Evolutionary conservation across 306 rosid genomes (phyloP).

Genomic region (Urtica urens): DNA sequence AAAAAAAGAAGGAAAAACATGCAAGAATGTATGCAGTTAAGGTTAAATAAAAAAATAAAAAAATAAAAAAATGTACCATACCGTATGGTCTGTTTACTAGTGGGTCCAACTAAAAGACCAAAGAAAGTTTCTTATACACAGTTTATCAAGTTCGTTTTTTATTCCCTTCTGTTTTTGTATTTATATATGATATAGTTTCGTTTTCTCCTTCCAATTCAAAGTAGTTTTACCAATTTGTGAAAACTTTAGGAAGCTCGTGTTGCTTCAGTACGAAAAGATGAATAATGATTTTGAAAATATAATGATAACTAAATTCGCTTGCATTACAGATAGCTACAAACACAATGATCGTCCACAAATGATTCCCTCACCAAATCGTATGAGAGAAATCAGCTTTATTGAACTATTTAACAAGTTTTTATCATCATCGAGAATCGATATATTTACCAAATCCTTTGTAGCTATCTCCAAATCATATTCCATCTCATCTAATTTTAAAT

Average conservation of each 20-base stretch:
- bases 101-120: too few relatives aligned
- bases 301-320: background rate
- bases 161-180: too few relatives aligned
- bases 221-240: background rate
- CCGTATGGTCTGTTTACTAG: too few relatives aligned
- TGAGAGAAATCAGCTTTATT: too few relatives aligned
- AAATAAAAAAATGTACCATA: background rate
- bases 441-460: background rate
- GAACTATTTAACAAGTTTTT: too few relatives aligned
- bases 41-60: background rate
- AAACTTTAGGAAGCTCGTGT: background rate
- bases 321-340: slow-evolving; percentile 1
- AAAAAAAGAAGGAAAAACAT: background rate
- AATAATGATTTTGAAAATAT: background rate
- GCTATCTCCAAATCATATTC: background rate
- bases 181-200: too few relatives aligned
- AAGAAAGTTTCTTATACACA: background rate
- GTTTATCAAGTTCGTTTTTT: background rate
- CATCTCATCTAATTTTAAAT: background rate
- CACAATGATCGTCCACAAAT: too few relatives aligned
- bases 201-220: too few relatives aligned
- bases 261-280: background rate
- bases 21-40: background rate
- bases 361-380: too few relatives aligned
- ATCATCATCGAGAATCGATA: background rate